Conservation (phyloP, 129 eudicot species). For the Arctium lappa region DNA sequence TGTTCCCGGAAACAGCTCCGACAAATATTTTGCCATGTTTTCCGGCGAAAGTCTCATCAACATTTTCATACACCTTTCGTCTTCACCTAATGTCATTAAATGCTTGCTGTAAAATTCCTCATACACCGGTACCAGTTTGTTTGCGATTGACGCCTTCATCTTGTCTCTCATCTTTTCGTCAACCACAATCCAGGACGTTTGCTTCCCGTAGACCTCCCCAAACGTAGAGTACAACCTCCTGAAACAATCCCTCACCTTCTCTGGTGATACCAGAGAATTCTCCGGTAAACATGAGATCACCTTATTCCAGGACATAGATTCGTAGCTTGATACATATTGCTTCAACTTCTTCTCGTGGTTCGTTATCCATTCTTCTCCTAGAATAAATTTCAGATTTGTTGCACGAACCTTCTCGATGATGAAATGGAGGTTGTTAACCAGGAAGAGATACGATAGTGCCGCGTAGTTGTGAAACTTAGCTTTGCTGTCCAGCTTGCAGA, state of each 20-base stretch:
- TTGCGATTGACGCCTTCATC: conserved; percentile 40
- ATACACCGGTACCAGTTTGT: conserved; percentile 41
- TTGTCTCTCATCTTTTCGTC: conserved; percentile 57
- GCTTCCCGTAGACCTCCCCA: conserved; percentile 54
- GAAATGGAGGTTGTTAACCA: conserved; percentile 63
- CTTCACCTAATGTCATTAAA: conserved; percentile 6
- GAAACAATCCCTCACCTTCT: conserved; percentile 42
- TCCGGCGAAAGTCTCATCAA: conserved; percentile 55
- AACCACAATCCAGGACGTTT: conserved; percentile 48
- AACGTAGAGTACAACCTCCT: conserved; percentile 46
- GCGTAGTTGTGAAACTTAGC: conserved; percentile 46
- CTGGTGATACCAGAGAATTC: conserved; percentile 27
- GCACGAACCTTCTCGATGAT: conserved; percentile 46
- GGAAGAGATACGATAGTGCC: conserved; percentile 47
- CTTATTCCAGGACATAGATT: conserved; percentile 51
- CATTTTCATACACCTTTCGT: conserved; percentile 32
- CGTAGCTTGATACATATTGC: conserved; percentile 46
- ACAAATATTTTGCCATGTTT: conserved; percentile 35
- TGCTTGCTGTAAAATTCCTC: conserved; percentile 46
- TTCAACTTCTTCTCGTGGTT: conserved; percentile 49
- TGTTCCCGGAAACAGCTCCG: conserved; percentile 36
- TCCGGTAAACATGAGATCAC: conserved; percentile 39
- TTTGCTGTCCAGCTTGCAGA: conserved; percentile 55
- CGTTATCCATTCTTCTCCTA: conserved; percentile 64
- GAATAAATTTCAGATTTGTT: conserved; percentile 51